These are phyloP conservation scores for Aureobasidium sp. DNA, from an alignment of 2,329 filamentous ascomycete genomes.

Conservation along the genomic window DNA sequence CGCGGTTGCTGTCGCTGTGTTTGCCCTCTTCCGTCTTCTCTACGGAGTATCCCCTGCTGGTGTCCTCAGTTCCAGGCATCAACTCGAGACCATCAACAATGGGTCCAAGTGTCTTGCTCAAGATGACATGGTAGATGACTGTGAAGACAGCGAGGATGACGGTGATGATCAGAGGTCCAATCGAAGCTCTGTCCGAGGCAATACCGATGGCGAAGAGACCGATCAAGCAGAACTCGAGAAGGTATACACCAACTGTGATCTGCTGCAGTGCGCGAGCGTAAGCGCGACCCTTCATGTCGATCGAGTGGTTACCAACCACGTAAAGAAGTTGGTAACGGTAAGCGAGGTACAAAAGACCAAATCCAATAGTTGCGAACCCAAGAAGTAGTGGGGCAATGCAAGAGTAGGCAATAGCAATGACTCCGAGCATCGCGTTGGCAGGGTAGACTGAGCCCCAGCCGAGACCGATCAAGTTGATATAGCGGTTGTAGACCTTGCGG, in stretches of 20 bases:
- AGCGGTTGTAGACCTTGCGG: slow-evolving; percentile 37
- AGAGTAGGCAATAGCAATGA: slow-evolving; percentile 37
- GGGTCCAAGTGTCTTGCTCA: slow-evolving; percentile 23
- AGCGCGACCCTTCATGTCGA: slow-evolving; percentile 39
- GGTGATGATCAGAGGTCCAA: slow-evolving; percentile 35
- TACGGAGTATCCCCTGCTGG: slow-evolving; percentile 18
- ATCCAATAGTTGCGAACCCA: slow-evolving; percentile 36
- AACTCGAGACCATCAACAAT: slow-evolving; percentile 6
- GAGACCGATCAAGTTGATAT: slow-evolving; percentile 33
- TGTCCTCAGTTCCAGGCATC: slow-evolving; percentile 21
- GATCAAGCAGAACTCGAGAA: slow-evolving; percentile 40
- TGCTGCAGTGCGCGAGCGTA: slow-evolving; percentile 40
- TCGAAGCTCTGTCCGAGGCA: slow-evolving; percentile 23
- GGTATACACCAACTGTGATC: slow-evolving; percentile 38
- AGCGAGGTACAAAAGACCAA: slow-evolving; percentile 37
- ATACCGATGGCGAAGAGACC: slow-evolving; percentile 35
- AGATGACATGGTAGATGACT: slow-evolving; percentile 31
- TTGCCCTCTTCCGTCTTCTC: slow-evolving; percentile 16
- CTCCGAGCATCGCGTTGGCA: slow-evolving; percentile 37
- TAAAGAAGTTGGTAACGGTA: slow-evolving; percentile 43
- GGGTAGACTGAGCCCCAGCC: slow-evolving; percentile 39
- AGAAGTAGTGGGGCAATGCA: slow-evolving; percentile 41
- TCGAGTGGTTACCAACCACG: slow-evolving; percentile 34
- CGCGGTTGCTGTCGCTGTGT: not conserved
- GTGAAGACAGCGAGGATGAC: slow-evolving; percentile 33